Conservation (phyloP, 176 grass and related monocot genomes). For the Tuctoria greenei region DNA sequence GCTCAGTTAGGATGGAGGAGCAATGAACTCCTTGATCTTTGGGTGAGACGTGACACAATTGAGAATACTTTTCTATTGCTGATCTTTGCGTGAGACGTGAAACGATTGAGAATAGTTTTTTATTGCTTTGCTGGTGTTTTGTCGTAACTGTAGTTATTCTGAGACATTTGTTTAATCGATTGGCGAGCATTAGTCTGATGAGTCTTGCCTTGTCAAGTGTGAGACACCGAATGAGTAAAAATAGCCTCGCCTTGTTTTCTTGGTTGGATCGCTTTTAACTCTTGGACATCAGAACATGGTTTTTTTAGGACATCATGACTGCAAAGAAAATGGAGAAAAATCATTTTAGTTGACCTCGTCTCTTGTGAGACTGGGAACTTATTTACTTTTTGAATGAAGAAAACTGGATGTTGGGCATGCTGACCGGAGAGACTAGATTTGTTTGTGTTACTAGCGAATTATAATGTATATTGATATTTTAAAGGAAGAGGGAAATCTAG, state of each 20-base stretch:
- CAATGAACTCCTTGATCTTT: constrained; percentile 1
- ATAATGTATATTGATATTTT: constrained; percentile 17
- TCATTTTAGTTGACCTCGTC: neutral
- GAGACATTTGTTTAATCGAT: neutral
- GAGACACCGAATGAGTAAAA: neutral
- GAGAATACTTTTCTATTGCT: neutral
- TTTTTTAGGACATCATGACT: neutral
- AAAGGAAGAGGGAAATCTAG: neutral
- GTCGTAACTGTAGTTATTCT: neutral
- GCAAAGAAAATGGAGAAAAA: neutral
- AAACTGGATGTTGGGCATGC: neutral
- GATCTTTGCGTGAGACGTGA: too few species aligned
- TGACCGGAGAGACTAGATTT: neutral
- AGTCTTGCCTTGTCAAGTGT: neutral
- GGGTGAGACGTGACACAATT: neutral
- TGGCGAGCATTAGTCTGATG: neutral
- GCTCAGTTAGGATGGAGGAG: constrained; percentile 1
- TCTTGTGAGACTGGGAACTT: neutral
- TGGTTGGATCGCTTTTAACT: neutral
- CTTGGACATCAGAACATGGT: neutral
- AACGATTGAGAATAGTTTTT: neutral
- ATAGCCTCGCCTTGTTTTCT: neutral
- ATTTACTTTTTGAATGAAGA: neutral
- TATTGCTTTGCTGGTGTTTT: neutral
- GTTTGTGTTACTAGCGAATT: constrained; percentile 5